Evolutionary conservation across 192 early-diverging fungal species (phyloP).

Genomic region (Coemansia sp.): DNA sequence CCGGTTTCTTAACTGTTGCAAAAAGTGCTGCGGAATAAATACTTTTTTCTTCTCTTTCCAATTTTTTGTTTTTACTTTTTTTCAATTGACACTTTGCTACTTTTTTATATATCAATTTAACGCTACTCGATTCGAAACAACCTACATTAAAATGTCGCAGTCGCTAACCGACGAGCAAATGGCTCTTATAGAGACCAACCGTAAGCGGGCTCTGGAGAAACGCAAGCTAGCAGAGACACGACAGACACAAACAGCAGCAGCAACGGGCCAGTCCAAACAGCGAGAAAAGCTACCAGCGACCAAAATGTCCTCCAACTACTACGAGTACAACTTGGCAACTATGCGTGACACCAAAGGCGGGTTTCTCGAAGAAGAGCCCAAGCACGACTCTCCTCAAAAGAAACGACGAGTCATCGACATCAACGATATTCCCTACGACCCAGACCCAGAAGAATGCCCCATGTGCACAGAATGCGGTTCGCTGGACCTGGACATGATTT

Average conservation of each 20-base stretch:
- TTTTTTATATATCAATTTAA: too few species aligned
- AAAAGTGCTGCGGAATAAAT: too few species aligned
- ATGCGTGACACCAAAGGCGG: constrained; percentile 88
- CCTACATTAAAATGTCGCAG: constrained; percentile 13
- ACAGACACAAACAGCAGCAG: constrained; percentile 7
- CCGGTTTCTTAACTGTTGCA: too few species aligned
- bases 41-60: background rate
- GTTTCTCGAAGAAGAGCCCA: constrained; percentile 69
- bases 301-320: constrained; percentile 51
- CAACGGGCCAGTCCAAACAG: constrained; percentile 8
- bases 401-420: constrained; percentile 14
- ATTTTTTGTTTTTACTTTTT: background rate
- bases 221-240: constrained; percentile 15
- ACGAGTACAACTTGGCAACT: constrained; percentile 85
- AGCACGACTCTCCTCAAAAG: constrained; percentile 24
- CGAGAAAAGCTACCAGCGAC: constrained; percentile 17
- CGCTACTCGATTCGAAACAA: too few species aligned
- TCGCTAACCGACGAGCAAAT: constrained; percentile 52
- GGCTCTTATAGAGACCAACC: constrained; percentile 53
- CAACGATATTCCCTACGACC: constrained; percentile 17
- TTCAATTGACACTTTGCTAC: constrained; percentile 3
- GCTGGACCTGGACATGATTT: constrained; percentile 77
- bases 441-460: constrained; percentile 58
- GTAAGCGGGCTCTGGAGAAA: constrained; percentile 47
- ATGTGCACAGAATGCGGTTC: constrained; percentile 83